Evolutionary conservation across 495 filamentous ascomycete species (phyloP), one percentile per base, ranked within the genome.

Genomic region (Penicillium paradoxum): DNA sequence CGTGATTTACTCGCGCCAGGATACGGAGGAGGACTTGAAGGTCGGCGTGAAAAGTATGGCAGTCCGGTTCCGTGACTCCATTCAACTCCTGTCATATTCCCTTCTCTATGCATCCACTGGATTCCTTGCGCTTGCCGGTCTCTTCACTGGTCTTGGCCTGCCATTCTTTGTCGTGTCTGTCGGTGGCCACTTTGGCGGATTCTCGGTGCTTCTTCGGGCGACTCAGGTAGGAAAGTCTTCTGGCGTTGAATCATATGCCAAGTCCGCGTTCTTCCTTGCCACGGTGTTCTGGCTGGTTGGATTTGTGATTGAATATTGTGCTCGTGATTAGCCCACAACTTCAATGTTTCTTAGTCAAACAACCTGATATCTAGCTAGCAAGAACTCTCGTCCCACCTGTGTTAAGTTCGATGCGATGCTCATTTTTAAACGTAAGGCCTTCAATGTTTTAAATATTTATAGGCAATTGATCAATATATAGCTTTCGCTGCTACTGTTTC

Each of bases 11-110:
- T 71, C 70, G 1, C 54, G 65, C 50, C 69, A 72, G 38, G 74
- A 78, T 57, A 39, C 64, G 13, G 57, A 56, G n/a, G 73, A 77
- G 36, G 76, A 79, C 49, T 29, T 65, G 21, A 68, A 72, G 40
- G 63, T 59, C 0, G 72, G 73, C 4, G 63, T 77, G 10, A 68
- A 66, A 53, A 55, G 54, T 25, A 66, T 73, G 63, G 72, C 72
- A 2, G 55, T 79, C 11, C 42, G 57, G 10, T 68, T 71, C 44
- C 43, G 57, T 3, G 58, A 45, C 19, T 33, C 29, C 8, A 45
- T 45, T n/a, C 17, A 33, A 1, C 1, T 45, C 8, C 29, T 45
- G 4, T 30, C 43, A 2, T 45, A 24, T 18, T 18, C 8, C 1
- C 43, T 45, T 15, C 30, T 45, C 11, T 45, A 34, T 9, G 30